A percentile compares a stretch with the other conserved stretches of the same genome.
Conservation (phyloP, 306 rosid species). For the Trifolium pratense region DNA sequence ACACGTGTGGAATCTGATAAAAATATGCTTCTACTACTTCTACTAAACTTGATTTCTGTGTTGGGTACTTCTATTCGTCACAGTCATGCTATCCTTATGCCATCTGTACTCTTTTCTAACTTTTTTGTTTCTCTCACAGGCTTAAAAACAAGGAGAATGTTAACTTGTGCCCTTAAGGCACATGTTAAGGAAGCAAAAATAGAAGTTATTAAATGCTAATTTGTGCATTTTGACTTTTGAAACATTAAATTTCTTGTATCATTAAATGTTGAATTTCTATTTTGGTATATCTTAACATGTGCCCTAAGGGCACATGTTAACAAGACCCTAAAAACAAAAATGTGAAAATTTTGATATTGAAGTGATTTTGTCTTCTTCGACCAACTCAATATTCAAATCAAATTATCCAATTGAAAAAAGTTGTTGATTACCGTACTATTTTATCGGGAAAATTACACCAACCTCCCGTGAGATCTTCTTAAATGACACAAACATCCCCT, state of each 20-base stretch:
- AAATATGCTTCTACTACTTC: background rate
- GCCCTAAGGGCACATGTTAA: too few relatives aligned
- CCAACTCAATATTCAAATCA: background rate
- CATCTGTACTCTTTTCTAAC: slow-evolving; percentile 29
- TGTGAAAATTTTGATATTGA: background rate
- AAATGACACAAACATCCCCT: too few relatives aligned
- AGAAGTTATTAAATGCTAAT: too few relatives aligned
- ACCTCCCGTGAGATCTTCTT: too few relatives aligned
- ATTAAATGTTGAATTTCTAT: too few relatives aligned
- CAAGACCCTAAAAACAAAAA: too few relatives aligned
- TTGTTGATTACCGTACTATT: background rate
- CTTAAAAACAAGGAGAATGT: background rate
- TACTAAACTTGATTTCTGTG: slow-evolving; percentile 2
- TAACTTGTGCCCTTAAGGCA: too few relatives aligned
- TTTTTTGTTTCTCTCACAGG: background rate
- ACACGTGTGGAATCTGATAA: slow-evolving; percentile 43
- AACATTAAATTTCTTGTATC: too few relatives aligned
- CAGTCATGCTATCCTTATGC: slow-evolving; percentile 33
- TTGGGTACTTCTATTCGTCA: slow-evolving; percentile 36
- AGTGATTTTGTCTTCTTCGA: background rate
- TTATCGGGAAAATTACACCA: background rate
- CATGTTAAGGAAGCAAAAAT: too few relatives aligned
- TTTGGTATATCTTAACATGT: too few relatives aligned
- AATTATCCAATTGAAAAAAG: slow-evolving; percentile 6
- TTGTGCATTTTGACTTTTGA: too few relatives aligned